phyloP scores from a whole-genome alignment of 208 protist species.

The Leishmania guyanensis region DNA sequence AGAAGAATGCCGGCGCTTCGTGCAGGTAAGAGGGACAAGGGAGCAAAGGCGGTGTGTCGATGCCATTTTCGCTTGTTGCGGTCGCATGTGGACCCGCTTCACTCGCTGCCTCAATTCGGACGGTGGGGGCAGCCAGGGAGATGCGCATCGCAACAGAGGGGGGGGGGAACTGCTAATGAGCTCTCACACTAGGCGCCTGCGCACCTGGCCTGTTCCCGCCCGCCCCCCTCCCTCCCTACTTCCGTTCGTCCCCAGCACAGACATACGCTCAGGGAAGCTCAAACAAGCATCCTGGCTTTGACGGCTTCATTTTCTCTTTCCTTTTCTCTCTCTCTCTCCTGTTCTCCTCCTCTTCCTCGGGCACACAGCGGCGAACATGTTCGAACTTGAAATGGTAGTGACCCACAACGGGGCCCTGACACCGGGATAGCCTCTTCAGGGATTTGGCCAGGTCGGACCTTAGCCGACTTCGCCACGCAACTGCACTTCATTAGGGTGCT shows the following conservation, averaged over 20 bases:
- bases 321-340: background rate
- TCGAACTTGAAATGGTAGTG: constrained; percentile 47
- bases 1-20: background rate
- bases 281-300: background rate
- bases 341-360: background rate
- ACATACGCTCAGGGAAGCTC: background rate
- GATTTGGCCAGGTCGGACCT: constrained; percentile 61
- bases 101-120: too few species aligned
- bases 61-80: too few species aligned
- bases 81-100: background rate
- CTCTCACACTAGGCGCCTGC: background rate
- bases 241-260: background rate
- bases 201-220: too few species aligned
- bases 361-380: constrained; percentile 39
- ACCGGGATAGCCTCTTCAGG: constrained; percentile 45
- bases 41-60: background rate
- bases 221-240: too few species aligned
- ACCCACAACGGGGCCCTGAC: constrained; percentile 56
- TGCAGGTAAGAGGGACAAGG: too few species aligned
- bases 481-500: constrained; percentile 50
- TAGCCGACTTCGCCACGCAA: constrained; percentile 41
- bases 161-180: background rate
- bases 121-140: background rate
- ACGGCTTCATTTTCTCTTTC: background rate
- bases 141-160: background rate